phyloP scores from a whole-genome alignment of 768 basidiomycete species.

The Boletus speciosus region DNA sequence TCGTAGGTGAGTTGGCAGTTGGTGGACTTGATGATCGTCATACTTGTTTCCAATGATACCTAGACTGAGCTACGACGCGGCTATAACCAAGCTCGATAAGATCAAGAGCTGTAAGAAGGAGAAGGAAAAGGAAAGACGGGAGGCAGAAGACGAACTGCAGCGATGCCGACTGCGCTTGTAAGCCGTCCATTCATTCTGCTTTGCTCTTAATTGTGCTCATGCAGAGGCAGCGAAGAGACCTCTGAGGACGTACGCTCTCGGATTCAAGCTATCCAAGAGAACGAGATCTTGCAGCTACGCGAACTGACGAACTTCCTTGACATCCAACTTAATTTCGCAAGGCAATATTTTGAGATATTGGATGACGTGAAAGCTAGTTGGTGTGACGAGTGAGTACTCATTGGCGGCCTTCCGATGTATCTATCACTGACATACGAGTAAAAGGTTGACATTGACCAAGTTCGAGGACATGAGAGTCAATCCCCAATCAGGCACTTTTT shows the following conservation, averaged over 20 bases:
- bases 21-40: neutral
- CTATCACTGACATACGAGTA: slow-evolving; percentile 6
- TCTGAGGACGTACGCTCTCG: slow-evolving; percentile 79
- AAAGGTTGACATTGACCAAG: slow-evolving; percentile 31
- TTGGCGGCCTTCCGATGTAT: neutral
- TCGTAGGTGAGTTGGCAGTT: slow-evolving; percentile 50
- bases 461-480: slow-evolving; percentile 22
- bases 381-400: slow-evolving; percentile 53
- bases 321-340: slow-evolving; percentile 68
- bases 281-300: slow-evolving; percentile 66
- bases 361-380: slow-evolving; percentile 65
- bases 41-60: neutral
- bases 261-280: slow-evolving; percentile 77
- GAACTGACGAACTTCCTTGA: slow-evolving; percentile 73
- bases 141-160: slow-evolving; percentile 80
- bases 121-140: slow-evolving; percentile 66
- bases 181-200: slow-evolving; percentile 21
- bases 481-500: slow-evolving; percentile 15
- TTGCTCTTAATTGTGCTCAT: slow-evolving; percentile 4
- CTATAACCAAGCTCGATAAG: slow-evolving; percentile 65
- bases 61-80: slow-evolving; percentile 78
- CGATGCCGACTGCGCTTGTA: slow-evolving; percentile 74
- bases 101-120: slow-evolving; percentile 73
- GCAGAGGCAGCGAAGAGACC: slow-evolving; percentile 68
- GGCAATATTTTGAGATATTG: slow-evolving; percentile 70